A percentile compares a stretch with the other conserved stretches of the same genome.
phyloP scores from a whole-genome alignment of 106 monocot genomes.

The Allium cepa region DNA sequence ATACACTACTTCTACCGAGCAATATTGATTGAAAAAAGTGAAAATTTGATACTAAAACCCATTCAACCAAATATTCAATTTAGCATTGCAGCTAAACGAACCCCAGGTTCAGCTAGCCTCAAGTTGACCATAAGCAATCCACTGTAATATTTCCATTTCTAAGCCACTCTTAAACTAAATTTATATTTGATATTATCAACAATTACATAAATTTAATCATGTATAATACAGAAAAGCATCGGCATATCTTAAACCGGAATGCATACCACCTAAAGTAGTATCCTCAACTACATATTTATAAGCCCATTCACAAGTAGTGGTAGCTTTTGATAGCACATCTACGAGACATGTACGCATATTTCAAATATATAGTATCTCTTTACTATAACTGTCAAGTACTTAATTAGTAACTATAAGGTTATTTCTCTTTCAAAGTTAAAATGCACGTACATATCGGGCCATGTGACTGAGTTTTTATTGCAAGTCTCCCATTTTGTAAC shows the following conservation, averaged over 20 bases:
- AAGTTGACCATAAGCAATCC: slow-evolving; percentile 31
- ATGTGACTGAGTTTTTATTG: slow-evolving; percentile 13
- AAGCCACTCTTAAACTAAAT: too few relatives aligned
- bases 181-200: too few relatives aligned
- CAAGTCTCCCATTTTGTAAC: slow-evolving; percentile 35
- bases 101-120: slow-evolving; percentile 30
- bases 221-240: too few relatives aligned
- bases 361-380: too few relatives aligned
- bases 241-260: too few relatives aligned
- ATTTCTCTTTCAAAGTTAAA: not conserved
- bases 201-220: too few relatives aligned
- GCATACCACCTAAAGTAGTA: slow-evolving; percentile 30
- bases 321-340: slow-evolving; percentile 53
- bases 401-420: too few relatives aligned
- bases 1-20: not conserved
- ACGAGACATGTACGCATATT: too few relatives aligned
- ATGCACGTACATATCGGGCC: slow-evolving; percentile 33
- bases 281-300: slow-evolving; percentile 36
- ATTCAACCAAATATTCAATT: slow-evolving; percentile 21
- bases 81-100: slow-evolving; percentile 32
- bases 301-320: slow-evolving; percentile 47
- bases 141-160: not conserved
- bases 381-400: not conserved
- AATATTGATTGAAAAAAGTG: too few relatives aligned
- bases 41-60: too few relatives aligned